A percentile compares a stretch with the other conserved stretches of the same genome.
Conservation (phyloP, 1,284 basidiomycete genomes). For the Fomitopsis betulina region DNA sequence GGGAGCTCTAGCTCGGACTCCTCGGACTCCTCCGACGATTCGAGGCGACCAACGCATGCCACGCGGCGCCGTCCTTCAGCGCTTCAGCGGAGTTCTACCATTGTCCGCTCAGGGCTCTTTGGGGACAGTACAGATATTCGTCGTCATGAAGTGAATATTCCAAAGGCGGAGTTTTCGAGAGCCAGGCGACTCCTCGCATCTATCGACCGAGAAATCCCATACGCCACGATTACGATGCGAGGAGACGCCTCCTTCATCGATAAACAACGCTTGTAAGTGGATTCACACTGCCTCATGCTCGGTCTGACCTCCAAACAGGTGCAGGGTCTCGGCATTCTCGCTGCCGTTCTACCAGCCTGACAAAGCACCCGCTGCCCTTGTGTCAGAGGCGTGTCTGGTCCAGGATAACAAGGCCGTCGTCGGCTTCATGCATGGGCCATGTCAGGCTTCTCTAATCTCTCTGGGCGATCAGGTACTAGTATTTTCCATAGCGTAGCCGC, state of each 20-base stretch:
- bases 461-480: slow-evolving; percentile 24
- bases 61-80: background rate
- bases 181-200: slow-evolving; percentile 41
- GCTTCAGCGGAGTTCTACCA: background rate
- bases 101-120: background rate
- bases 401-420: slow-evolving; percentile 36
- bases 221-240: slow-evolving; percentile 46
- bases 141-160: slow-evolving; percentile 28
- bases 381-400: slow-evolving; percentile 34
- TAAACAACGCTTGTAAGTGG: slow-evolving; percentile 27
- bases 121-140: background rate
- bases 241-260: slow-evolving; percentile 47
- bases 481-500: background rate
- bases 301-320: slow-evolving; percentile 21
- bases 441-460: slow-evolving; percentile 38
- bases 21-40: background rate
- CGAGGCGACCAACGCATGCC: background rate
- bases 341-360: slow-evolving; percentile 33
- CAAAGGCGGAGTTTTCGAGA: slow-evolving; percentile 34
- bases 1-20: background rate
- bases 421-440: slow-evolving; percentile 34
- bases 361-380: slow-evolving; percentile 27
- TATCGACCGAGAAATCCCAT: slow-evolving; percentile 26
- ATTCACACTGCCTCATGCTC: slow-evolving; percentile 7
- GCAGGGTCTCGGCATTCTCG: slow-evolving; percentile 36